Conservation (phyloP, 257 asterid species). For the Verbascum thapsus region DNA sequence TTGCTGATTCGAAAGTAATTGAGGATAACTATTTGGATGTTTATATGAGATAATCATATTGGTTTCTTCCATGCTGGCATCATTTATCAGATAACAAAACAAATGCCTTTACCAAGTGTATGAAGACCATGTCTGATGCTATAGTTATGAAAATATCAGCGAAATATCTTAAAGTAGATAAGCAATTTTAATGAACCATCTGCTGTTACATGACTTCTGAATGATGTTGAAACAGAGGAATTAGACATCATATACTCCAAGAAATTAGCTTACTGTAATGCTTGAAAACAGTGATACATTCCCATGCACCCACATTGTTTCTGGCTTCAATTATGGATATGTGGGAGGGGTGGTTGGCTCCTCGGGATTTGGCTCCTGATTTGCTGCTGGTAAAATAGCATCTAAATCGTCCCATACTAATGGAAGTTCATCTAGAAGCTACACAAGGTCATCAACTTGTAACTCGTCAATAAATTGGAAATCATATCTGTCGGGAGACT, state of each 20-base stretch:
- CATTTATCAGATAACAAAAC: not conserved
- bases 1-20: not conserved
- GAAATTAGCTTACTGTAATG: not conserved
- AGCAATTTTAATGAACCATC: too few species aligned
- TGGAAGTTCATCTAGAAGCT: too few species aligned
- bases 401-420: too few species aligned
- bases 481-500: too few species aligned
- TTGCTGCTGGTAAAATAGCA: too few species aligned
- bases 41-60: slow-evolving; percentile 1
- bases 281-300: slow-evolving; percentile 12
- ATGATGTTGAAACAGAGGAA: not conserved
- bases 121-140: not conserved
- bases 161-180: not conserved
- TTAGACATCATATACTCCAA: slow-evolving; percentile 4
- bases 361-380: too few species aligned
- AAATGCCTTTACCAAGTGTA: slow-evolving; percentile 14
- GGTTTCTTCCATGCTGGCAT: not conserved
- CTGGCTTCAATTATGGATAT: too few species aligned
- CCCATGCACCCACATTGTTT: too few species aligned
- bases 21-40: slow-evolving; percentile 10
- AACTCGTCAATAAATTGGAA: too few species aligned
- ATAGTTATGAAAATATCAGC: slow-evolving; percentile 4
- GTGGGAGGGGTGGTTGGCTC: slow-evolving; percentile 56
- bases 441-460: too few species aligned
- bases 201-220: not conserved